Percentiles rank a stretch among this genome's conserved stretches.
These are phyloP conservation scores for Alternaria burnsii DNA, from an alignment of 2,329 filamentous ascomycete species.

Conservation along the genomic window DNA sequence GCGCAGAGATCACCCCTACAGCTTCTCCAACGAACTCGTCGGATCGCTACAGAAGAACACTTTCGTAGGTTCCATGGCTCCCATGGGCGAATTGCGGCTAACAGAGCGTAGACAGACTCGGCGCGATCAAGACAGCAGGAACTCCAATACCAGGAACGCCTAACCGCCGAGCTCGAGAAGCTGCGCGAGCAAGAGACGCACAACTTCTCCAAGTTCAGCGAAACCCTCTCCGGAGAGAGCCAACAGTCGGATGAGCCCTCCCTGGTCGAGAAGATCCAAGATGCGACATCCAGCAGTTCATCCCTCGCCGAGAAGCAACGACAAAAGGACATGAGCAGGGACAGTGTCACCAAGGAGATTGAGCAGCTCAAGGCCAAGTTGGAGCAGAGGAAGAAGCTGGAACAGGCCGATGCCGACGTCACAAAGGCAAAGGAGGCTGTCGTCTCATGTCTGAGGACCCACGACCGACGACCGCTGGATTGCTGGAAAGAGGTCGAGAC, in stretches of 20 bases:
- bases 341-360: constrained; percentile 66
- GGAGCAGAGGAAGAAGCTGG: constrained; percentile 64
- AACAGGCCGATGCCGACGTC: constrained; percentile 73
- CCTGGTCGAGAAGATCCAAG: constrained; percentile 48
- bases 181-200: constrained; percentile 75
- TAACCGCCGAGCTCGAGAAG: constrained; percentile 83
- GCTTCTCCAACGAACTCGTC: constrained; percentile 82
- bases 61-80: constrained; percentile 68
- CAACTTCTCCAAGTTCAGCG: constrained; percentile 73
- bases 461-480: constrained; percentile 88
- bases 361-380: constrained; percentile 62
- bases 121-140: constrained; percentile 85
- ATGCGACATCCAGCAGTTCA: constrained; percentile 47
- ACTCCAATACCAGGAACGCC: constrained; percentile 86
- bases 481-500: constrained; percentile 93
- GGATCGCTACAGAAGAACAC: constrained; percentile 83
- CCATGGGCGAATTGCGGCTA: neutral
- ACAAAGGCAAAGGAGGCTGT: constrained; percentile 79
- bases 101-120: constrained; percentile 75
- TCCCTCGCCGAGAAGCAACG: constrained; percentile 52
- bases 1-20: constrained; percentile 67
- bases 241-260: constrained; percentile 44
- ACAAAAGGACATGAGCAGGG: constrained; percentile 59
- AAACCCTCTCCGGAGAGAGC: constrained; percentile 64
- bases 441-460: constrained; percentile 79